phyloP scores from a whole-genome alignment of 257 asterid species.

The Fraxinus americana region DNA sequence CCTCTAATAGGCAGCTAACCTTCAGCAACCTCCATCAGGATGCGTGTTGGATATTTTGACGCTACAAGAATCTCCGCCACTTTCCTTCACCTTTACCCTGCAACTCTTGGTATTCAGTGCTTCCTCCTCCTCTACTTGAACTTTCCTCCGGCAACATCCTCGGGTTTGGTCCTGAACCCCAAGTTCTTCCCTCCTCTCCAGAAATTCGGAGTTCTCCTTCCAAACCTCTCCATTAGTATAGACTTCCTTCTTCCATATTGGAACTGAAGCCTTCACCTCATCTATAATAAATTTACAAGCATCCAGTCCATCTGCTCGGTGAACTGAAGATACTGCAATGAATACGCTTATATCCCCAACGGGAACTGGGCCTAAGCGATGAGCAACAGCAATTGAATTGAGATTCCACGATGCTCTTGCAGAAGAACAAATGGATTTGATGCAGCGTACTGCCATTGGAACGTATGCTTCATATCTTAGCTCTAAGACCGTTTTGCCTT shows the following conservation, averaged over 20 bases:
- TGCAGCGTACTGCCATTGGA: constrained; percentile 86
- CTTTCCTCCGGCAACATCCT: constrained; percentile 42
- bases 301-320: constrained; percentile 79
- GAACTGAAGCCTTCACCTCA: constrained; percentile 91
- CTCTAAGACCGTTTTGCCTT: constrained; percentile 75
- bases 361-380: constrained; percentile 76
- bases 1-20: too few relatives aligned
- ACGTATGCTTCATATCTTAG: constrained; percentile 87
- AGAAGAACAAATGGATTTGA: constrained; percentile 74
- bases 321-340: constrained; percentile 77
- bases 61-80: constrained; percentile 31
- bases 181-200: constrained; percentile 63
- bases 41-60: neutral
- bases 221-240: constrained; percentile 89
- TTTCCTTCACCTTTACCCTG: constrained; percentile 55
- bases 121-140: constrained; percentile 41
- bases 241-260: constrained; percentile 98
- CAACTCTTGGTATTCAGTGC: constrained; percentile 45
- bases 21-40: neutral
- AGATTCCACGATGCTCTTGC: constrained; percentile 82
- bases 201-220: constrained; percentile 89
- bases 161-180: constrained; percentile 28
- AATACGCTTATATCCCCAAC: constrained; percentile 92
- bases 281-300: constrained; percentile 87
- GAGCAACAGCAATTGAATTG: constrained; percentile 69